These are phyloP conservation scores for Urtica urens DNA, from an alignment of 306 rosid species.

Conservation along the genomic window DNA sequence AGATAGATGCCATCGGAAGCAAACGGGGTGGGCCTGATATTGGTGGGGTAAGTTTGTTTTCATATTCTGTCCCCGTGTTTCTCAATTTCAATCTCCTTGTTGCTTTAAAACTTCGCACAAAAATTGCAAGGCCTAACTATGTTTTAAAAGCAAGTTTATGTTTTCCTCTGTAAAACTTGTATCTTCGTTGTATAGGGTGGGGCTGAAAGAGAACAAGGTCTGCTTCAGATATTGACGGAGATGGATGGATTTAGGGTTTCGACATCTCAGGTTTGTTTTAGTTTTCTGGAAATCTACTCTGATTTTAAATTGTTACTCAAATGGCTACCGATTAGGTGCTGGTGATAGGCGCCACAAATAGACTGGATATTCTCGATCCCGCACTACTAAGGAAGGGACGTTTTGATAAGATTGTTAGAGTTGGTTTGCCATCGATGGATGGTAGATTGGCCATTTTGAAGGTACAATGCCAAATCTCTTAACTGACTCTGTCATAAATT, in stretches of 20 bases:
- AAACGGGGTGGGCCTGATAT: slow-evolving; percentile 99
- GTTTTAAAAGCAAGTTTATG: no score
- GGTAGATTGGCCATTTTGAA: slow-evolving; percentile 91
- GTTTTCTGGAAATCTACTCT: slow-evolving; percentile 8
- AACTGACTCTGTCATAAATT: slow-evolving; percentile 11
- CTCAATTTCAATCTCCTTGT: not conserved
- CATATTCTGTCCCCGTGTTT: slow-evolving; percentile 9
- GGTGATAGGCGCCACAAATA: slow-evolving; percentile 94
- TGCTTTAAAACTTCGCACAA: not conserved
- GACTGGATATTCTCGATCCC: slow-evolving; percentile 96
- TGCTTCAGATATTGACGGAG: slow-evolving; percentile 94
- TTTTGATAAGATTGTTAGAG: slow-evolving; percentile 95
- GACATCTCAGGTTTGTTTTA: slow-evolving; percentile 58
- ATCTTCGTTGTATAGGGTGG: slow-evolving; percentile 67
- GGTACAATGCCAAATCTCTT: slow-evolving; percentile 30
- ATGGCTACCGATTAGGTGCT: slow-evolving; percentile 47
- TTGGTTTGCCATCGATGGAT: slow-evolving; percentile 92
- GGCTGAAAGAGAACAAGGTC: slow-evolving; percentile 92
- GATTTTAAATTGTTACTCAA: not conserved
- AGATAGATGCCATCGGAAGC: slow-evolving; percentile 99
- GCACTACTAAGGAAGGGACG: slow-evolving; percentile 96
- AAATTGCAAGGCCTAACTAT: no score
- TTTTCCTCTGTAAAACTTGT: no score
- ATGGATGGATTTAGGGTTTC: slow-evolving; percentile 97
- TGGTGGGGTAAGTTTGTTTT: slow-evolving; percentile 73